Conservation (phyloP, 2,329 filamentous ascomycete species). For the Aspergillus ustus region DNA sequence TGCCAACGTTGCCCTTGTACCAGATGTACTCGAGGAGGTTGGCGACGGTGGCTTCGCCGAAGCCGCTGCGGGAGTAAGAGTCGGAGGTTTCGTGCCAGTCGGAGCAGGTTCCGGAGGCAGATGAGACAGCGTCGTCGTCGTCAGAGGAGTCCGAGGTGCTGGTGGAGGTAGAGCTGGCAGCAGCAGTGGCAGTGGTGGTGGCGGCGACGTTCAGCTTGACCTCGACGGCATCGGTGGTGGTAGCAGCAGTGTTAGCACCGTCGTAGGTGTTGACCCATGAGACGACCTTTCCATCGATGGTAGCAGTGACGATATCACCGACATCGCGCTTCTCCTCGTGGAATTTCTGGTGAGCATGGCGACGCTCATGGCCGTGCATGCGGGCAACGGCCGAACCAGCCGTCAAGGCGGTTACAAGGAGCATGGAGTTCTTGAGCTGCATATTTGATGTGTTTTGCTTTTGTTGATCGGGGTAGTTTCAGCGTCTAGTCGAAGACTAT, state of each 20-base stretch:
- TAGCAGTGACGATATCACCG: slow-evolving; percentile 38
- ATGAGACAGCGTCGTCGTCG: slow-evolving; percentile 1
- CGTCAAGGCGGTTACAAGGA: slow-evolving; percentile 42
- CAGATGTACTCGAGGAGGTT: slow-evolving; percentile 26
- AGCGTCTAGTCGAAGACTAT: background rate
- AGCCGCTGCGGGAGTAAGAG: slow-evolving; percentile 34
- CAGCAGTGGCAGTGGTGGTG: slow-evolving; percentile 22
- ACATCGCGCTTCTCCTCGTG: slow-evolving; percentile 38
- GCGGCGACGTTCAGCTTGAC: slow-evolving; percentile 22
- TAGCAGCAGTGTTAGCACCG: slow-evolving; percentile 26
- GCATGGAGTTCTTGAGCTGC: slow-evolving; percentile 45
- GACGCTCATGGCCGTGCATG: slow-evolving; percentile 45
- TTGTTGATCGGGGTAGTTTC: background rate
- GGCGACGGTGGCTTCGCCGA: slow-evolving; percentile 33
- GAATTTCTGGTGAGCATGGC: slow-evolving; percentile 39
- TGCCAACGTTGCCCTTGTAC: slow-evolving; percentile 43
- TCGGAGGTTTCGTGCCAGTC: slow-evolving; percentile 31
- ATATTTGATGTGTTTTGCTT: slow-evolving; percentile 29
- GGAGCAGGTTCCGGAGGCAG: slow-evolving; percentile 20
- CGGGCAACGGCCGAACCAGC: slow-evolving; percentile 43
- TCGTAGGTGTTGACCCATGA: slow-evolving; percentile 44
- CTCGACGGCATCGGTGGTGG: slow-evolving; percentile 22
- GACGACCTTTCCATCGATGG: slow-evolving; percentile 38
- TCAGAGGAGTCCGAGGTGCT: background rate
- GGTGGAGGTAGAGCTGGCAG: slow-evolving; percentile 18